Conservation (phyloP, 257 asterid genomes). For the Gardenia jasminoides region DNA sequence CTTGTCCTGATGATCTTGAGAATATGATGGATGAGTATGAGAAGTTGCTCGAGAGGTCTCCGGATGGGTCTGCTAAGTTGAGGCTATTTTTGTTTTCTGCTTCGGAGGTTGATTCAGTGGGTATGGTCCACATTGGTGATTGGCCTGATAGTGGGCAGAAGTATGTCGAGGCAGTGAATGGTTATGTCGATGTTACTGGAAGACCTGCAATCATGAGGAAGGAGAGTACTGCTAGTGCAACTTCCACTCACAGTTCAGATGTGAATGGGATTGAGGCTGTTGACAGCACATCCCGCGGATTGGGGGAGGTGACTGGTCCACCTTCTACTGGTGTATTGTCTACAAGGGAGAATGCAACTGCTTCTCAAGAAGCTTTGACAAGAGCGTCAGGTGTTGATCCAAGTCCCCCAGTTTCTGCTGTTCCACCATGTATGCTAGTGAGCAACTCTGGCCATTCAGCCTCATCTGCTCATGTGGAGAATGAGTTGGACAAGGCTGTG, state of each 20-base stretch:
- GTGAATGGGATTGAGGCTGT: slow-evolving; percentile 56
- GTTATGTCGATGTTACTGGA: slow-evolving; percentile 46
- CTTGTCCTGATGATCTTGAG: slow-evolving; percentile 90
- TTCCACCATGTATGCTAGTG: slow-evolving; percentile 43
- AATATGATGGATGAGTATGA: slow-evolving; percentile 99
- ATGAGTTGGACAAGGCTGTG: slow-evolving; percentile 47
- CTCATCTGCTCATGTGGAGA: slow-evolving; percentile 39
- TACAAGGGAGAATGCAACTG: slow-evolving; percentile 38
- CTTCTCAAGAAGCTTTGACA: slow-evolving; percentile 43
- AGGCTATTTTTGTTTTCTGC: slow-evolving; percentile 85
- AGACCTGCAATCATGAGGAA: slow-evolving; percentile 55
- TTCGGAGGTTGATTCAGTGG: slow-evolving; percentile 61
- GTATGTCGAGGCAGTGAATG: slow-evolving; percentile 94
- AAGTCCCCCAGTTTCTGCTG: slow-evolving; percentile 28
- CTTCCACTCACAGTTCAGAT: slow-evolving; percentile 69
- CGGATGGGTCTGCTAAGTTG: slow-evolving; percentile 83
- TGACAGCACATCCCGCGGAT: slow-evolving; percentile 44
- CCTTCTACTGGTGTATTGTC: slow-evolving; percentile 48
- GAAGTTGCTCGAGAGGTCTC: slow-evolving; percentile 66
- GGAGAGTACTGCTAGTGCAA: slow-evolving; percentile 68
- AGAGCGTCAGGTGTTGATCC: slow-evolving; percentile 40
- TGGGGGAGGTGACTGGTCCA: slow-evolving; percentile 48
- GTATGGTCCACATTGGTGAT: slow-evolving; percentile 47
- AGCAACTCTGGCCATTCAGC: slow-evolving; percentile 36
- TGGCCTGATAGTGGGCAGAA: slow-evolving; percentile 70